Percentiles rank a stretch among this genome's conserved stretches.
phyloP scores from a whole-genome alignment of 2,329 filamentous ascomycete species.

The Ascochyta viciae-villosae region DNA sequence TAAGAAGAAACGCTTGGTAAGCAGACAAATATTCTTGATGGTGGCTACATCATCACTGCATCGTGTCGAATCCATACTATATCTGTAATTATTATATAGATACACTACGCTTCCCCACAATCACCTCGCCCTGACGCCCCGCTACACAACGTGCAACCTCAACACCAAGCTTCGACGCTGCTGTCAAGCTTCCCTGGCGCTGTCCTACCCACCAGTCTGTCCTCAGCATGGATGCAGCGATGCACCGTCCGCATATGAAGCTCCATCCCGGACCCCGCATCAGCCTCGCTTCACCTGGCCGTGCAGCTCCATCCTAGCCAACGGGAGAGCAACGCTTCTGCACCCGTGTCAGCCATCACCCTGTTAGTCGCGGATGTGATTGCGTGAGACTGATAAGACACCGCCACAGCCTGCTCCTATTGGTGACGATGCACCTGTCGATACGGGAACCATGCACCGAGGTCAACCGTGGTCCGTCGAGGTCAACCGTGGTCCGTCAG shows the following conservation, averaged over 20 bases:
- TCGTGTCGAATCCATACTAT: too few species aligned
- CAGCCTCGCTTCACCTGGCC: conserved; percentile 11
- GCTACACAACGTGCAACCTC: not conserved
- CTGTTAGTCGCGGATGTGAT: conserved; percentile 20
- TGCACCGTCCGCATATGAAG: not conserved
- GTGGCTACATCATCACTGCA: too few species aligned
- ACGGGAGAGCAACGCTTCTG: conserved; percentile 17
- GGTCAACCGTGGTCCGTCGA: not conserved
- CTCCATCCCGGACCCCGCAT: conserved; percentile 16
- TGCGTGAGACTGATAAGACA: conserved; percentile 20
- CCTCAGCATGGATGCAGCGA: not conserved
- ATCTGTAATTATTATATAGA: too few species aligned
- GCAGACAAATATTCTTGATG: too few species aligned
- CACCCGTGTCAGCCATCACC: conserved; percentile 19
- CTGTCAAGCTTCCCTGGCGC: conserved; percentile 8
- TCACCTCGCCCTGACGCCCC: not conserved
- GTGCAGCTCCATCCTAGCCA: conserved; percentile 1
- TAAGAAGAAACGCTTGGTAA: too few species aligned
- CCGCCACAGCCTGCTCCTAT: conserved; percentile 10
- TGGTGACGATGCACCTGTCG: conserved; percentile 8
- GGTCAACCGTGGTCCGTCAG: not conserved
- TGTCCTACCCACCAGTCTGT: not conserved
- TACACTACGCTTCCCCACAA: too few species aligned
- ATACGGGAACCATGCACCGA: conserved; percentile 12
- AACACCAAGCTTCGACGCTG: conserved; percentile 8